phyloP scores from a whole-genome alignment of 2,329 filamentous ascomycete genomes.

The Cryphonectria carpinicola region DNA sequence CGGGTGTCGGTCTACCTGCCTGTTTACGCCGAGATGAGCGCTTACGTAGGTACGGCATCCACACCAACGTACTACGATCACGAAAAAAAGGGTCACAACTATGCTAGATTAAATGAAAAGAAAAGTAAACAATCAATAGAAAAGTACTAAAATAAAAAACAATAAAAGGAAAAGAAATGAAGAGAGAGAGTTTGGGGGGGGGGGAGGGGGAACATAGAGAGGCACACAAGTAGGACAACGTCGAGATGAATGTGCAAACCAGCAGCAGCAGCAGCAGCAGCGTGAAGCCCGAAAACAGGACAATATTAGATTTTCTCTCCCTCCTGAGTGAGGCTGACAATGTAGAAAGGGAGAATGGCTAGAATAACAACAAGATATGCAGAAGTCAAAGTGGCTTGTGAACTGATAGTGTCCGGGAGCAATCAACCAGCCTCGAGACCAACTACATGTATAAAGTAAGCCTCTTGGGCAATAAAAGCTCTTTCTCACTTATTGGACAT shows the following conservation, averaged over 20 bases:
- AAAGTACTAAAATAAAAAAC: neutral
- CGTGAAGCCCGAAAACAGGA: neutral
- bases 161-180: neutral
- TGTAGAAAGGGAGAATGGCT: neutral
- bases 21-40: conserved; percentile 10
- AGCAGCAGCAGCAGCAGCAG: neutral
- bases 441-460: neutral
- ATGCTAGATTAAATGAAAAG: no score
- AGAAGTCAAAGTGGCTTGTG: neutral
- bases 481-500: neutral
- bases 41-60: neutral
- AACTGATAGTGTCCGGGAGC: neutral
- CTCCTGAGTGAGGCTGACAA: neutral
- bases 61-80: neutral
- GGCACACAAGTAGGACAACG: neutral
- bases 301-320: neutral
- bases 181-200: neutral
- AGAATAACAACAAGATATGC: neutral
- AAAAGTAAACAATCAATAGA: neutral
- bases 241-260: neutral
- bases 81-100: neutral
- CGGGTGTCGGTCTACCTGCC: conserved; percentile 14
- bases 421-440: neutral
- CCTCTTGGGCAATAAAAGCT: neutral
- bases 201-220: no score